Evolutionary conservation across 495 filamentous ascomycete species (phyloP).

Genomic region (Penicillium bovifimosum): DNA sequence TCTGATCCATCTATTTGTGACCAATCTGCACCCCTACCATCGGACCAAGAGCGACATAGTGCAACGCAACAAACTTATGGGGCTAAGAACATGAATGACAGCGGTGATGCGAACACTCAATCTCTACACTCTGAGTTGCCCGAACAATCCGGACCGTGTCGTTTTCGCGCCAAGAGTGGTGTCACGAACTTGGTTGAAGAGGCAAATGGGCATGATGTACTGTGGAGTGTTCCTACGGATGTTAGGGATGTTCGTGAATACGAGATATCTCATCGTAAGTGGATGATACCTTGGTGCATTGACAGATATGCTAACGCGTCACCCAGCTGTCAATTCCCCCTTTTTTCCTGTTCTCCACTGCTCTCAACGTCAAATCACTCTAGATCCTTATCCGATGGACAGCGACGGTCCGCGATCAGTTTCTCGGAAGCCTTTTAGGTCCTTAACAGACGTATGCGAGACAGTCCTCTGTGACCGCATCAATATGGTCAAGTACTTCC

Average conservation of each 20-base stretch:
- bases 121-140: no score
- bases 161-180: not conserved
- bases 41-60: not conserved
- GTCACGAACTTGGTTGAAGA: constrained; percentile 16
- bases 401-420: constrained; percentile 39
- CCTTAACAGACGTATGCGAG: constrained; percentile 34
- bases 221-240: no score
- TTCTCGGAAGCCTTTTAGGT: constrained; percentile 38
- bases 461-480: constrained; percentile 56
- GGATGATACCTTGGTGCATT: not conserved
- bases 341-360: constrained; percentile 53
- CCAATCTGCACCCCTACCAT: not conserved
- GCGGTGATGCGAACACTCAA: no score
- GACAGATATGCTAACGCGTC: not conserved
- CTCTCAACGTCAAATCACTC: constrained; percentile 52
- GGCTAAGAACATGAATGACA: not conserved
- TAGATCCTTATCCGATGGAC: constrained; percentile 45
- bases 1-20: constrained; percentile 20
- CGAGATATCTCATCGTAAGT: constrained; percentile 14
- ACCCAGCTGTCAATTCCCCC: constrained; percentile 14
- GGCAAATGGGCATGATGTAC: constrained; percentile 7
- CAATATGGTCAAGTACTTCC: constrained; percentile 70
- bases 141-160: not conserved
- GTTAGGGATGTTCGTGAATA: not conserved
- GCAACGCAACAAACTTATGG: not conserved